Evolutionary conservation across 164 flowering plant species (phyloP).

Genomic region (Vitis labrusca): DNA sequence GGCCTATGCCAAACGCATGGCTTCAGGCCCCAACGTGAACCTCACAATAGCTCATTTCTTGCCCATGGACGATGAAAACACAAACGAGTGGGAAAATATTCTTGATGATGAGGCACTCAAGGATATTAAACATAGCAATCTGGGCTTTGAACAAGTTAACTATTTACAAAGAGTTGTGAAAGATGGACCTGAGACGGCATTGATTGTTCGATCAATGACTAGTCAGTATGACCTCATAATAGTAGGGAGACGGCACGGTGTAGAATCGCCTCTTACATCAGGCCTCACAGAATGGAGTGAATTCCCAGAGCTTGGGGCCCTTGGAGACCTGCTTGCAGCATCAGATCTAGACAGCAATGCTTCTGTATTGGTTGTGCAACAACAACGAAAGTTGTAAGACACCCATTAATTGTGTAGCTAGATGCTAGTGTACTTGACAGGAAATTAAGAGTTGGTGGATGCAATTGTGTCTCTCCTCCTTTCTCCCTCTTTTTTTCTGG

Average conservation of each 20-base stretch:
- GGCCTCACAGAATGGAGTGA: slow-evolving; percentile 44
- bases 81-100: not conserved
- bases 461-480: too few relatives aligned
- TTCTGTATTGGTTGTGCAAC: slow-evolving; percentile 42
- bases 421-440: too few relatives aligned
- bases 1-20: slow-evolving; percentile 26
- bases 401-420: too few relatives aligned
- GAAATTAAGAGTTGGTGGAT: too few relatives aligned
- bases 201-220: slow-evolving; percentile 22
- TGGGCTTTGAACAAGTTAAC: not conserved
- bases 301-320: slow-evolving; percentile 34
- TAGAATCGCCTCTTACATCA: slow-evolving; percentile 12
- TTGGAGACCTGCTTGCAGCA: slow-evolving; percentile 41
- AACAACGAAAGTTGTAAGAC: slow-evolving; percentile 11
- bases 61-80: not conserved
- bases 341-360: slow-evolving; percentile 18
- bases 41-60: slow-evolving; percentile 27
- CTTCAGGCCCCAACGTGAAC: not conserved
- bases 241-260: slow-evolving; percentile 29
- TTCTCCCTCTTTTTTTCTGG: too few relatives aligned
- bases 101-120: slow-evolving; percentile 13
- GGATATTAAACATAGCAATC: not conserved
- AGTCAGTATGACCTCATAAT: slow-evolving; percentile 27
- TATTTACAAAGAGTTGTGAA: slow-evolving; percentile 24
- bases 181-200: slow-evolving; percentile 33